These are phyloP conservation scores for Mortierella sp. DNA, from an alignment of 371 early-diverging fungal species.

Conservation along the genomic window DNA sequence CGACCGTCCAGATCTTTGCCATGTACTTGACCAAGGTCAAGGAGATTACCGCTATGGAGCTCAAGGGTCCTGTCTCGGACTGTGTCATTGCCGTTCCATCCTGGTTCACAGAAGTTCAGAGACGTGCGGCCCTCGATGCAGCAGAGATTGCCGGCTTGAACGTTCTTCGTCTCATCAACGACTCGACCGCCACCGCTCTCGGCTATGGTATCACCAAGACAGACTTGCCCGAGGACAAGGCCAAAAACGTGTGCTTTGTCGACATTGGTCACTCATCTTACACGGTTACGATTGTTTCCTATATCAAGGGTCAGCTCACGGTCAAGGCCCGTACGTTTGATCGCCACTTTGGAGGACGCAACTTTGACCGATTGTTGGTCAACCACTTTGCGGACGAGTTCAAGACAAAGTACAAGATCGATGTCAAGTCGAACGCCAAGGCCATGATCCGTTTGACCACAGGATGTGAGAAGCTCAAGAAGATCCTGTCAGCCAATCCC, in stretches of 20 bases:
- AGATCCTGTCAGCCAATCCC: conserved; percentile 93
- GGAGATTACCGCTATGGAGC: conserved; percentile 87
- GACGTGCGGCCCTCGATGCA: conserved; percentile 90
- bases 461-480: conserved; percentile 96
- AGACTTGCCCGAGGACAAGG: conserved; percentile 95
- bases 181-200: conserved; percentile 92
- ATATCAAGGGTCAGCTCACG: conserved; percentile 93
- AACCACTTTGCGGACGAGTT: conserved; percentile 88
- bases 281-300: conserved; percentile 90
- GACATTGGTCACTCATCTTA: conserved; percentile 95
- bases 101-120: conserved; percentile 96
- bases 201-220: conserved; percentile 98
- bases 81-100: conserved; percentile 94
- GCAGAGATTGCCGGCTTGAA: conserved; percentile 93
- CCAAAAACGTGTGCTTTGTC: conserved; percentile 92
- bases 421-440: conserved; percentile 90
- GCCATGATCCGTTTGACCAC: conserved; percentile 91
- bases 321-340: conserved; percentile 93
- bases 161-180: conserved; percentile 92
- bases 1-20: conserved; percentile 89
- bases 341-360: conserved; percentile 94
- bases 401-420: conserved; percentile 95
- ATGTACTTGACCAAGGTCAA: conserved; percentile 95
- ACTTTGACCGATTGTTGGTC: conserved; percentile 91
- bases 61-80: conserved; percentile 89